Conservation (phyloP, 768 basidiomycete genomes). For the Russula abietina region DNA sequence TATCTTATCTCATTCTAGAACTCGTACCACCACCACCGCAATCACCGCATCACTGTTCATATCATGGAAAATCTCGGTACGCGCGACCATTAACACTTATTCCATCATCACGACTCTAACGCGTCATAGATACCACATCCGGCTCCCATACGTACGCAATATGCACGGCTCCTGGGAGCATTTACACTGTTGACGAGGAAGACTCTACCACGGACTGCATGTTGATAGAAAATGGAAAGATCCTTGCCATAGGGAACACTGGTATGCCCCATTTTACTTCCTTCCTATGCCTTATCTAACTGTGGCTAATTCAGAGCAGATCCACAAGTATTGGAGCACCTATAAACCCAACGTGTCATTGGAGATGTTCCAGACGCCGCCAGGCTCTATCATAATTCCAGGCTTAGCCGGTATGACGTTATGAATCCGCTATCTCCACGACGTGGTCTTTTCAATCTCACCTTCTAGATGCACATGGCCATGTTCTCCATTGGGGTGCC, state of each 20-base stretch:
- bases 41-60: neutral
- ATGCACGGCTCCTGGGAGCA: slow-evolving; percentile 46
- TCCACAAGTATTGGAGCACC: slow-evolving; percentile 28
- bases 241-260: slow-evolving; percentile 7
- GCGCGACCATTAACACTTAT: neutral
- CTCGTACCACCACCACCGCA: neutral
- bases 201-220: slow-evolving; percentile 15
- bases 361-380: slow-evolving; percentile 24
- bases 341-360: slow-evolving; percentile 30
- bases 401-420: slow-evolving; percentile 56
- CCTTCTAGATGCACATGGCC: slow-evolving; percentile 67
- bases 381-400: slow-evolving; percentile 53
- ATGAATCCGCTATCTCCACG: neutral
- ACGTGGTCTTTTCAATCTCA: slow-evolving; percentile 4
- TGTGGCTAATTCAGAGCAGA: slow-evolving; percentile 17
- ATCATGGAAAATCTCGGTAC: neutral
- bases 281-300: too few species aligned
- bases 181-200: slow-evolving; percentile 64
- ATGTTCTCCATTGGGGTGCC: slow-evolving; percentile 68
- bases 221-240: slow-evolving; percentile 10
- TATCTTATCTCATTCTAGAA: slow-evolving; percentile 10
- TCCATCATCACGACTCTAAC: neutral
- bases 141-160: slow-evolving; percentile 42
- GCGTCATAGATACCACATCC: slow-evolving; percentile 20
- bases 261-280: slow-evolving; percentile 23